Conservation (phyloP, 2,329 filamentous ascomycete species). For the Leptosphaerulina australis region DNA sequence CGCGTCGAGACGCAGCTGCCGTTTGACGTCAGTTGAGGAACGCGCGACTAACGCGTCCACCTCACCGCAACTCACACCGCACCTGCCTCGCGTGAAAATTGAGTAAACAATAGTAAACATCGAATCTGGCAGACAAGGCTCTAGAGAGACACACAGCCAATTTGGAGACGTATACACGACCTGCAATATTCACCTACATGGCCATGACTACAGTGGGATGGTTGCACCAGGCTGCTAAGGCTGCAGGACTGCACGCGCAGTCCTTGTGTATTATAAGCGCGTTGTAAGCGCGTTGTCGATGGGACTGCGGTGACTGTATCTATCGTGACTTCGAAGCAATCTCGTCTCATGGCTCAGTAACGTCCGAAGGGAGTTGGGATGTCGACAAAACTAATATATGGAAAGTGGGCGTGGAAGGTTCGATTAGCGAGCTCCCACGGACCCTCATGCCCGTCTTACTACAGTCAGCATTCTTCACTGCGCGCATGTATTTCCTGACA, state of each 20-base stretch:
- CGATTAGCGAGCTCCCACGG: conserved; percentile 4
- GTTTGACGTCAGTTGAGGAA: conserved; percentile 27
- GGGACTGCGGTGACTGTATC: not conserved
- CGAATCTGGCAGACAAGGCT: not conserved
- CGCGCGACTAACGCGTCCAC: conserved; percentile 23
- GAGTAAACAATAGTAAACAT: not conserved
- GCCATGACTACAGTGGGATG: not conserved
- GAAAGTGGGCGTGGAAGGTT: not conserved
- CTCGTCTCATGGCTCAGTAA: not conserved
- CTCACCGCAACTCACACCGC: conserved; percentile 18
- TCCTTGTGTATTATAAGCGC: not conserved
- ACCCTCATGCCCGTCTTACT: not conserved
- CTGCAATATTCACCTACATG: not conserved
- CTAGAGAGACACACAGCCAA: not conserved
- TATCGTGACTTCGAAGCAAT: not conserved
- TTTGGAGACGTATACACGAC: not conserved
- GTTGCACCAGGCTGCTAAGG: not conserved
- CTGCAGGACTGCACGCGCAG: not conserved
- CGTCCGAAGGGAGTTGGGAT: not conserved
- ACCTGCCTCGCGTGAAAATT: conserved; percentile 1
- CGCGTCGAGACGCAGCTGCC: conserved; percentile 13
- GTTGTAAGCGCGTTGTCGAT: not conserved
- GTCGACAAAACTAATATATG: not conserved
- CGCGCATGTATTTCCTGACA: not conserved
- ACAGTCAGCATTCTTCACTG: not conserved